A percentile compares a stretch with the other conserved stretches of the same genome.
Conservation (phyloP, 2,329 filamentous ascomycete species). For the Colletotrichum limetticola region DNA sequence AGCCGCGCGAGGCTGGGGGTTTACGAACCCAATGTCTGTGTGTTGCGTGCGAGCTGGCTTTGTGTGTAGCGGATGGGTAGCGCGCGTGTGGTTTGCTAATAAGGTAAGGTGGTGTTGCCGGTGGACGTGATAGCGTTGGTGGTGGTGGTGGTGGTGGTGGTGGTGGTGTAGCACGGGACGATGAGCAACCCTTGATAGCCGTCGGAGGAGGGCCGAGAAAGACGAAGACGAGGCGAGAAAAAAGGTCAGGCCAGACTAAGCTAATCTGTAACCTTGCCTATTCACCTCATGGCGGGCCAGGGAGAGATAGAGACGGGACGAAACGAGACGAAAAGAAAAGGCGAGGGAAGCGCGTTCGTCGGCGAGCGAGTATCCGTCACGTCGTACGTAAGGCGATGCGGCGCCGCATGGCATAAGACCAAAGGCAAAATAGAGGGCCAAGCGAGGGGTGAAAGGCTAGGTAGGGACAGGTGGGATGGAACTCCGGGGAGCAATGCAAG, state of each 20-base stretch:
- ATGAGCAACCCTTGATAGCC: neutral
- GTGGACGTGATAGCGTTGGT: constrained; percentile 7
- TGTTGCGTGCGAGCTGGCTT: neutral
- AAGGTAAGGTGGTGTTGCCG: constrained; percentile 4
- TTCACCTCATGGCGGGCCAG: constrained; percentile 17
- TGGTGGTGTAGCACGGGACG: neutral
- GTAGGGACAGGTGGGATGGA: too few relatives aligned
- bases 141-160: neutral
- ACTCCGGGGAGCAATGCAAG: neutral
- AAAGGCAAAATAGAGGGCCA: neutral
- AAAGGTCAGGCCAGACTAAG: constrained; percentile 8
- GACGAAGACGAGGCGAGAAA: constrained; percentile 2
- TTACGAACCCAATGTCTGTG: constrained; percentile 19
- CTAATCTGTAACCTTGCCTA: neutral
- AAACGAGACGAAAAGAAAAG: constrained; percentile 16
- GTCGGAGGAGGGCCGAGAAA: neutral
- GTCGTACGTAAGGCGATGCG: neutral
- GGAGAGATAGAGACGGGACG: constrained; percentile 12
- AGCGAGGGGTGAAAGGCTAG: neutral
- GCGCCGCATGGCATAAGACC: neutral
- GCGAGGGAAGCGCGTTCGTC: neutral
- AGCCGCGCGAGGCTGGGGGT: constrained; percentile 11
- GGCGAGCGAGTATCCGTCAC: neutral
- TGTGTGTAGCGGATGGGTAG: neutral
- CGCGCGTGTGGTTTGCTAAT: constrained; percentile 21